Conservation (phyloP, 768 basidiomycete species). For the Rhodotorula graminis region DNA sequence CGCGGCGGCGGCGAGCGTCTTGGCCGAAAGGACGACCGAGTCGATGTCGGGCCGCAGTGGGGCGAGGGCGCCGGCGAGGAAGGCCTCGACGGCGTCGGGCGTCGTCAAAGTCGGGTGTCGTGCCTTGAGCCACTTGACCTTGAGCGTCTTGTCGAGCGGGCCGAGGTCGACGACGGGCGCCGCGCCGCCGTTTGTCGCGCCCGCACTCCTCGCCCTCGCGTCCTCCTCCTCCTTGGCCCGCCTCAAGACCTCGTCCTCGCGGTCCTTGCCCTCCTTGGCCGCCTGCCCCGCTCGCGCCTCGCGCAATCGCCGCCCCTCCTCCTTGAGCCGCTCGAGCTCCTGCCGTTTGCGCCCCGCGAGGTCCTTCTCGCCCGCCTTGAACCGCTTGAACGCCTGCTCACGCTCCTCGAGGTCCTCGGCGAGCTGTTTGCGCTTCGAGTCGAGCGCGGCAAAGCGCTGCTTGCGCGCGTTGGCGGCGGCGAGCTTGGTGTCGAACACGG, state of each 20-base stretch:
- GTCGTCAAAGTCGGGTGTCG: neutral
- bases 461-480: slow-evolving; percentile 31
- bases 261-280: neutral
- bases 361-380: slow-evolving; percentile 21
- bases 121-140: slow-evolving; percentile 36
- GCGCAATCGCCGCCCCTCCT: slow-evolving; percentile 38
- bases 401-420: slow-evolving; percentile 36
- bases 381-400: slow-evolving; percentile 38
- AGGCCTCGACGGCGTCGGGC: neutral
- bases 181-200: neutral
- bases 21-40: slow-evolving; percentile 35
- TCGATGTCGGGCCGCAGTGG: slow-evolving; percentile 23
- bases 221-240: neutral
- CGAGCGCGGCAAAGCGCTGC: slow-evolving; percentile 38
- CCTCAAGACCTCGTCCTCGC: neutral
- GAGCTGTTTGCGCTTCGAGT: slow-evolving; percentile 40
- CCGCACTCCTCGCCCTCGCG: slow-evolving; percentile 4
- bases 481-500: slow-evolving; percentile 32
- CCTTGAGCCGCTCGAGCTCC: slow-evolving; percentile 39
- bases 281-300: slow-evolving; percentile 8
- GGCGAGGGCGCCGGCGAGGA: neutral
- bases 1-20: slow-evolving; percentile 13
- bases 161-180: slow-evolving; percentile 27
- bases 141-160: slow-evolving; percentile 41
- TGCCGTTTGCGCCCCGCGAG: slow-evolving; percentile 8